These are phyloP conservation scores for Penicilliopsis zonata DNA, from an alignment of 495 filamentous ascomycete species.

Conservation along the genomic window DNA sequence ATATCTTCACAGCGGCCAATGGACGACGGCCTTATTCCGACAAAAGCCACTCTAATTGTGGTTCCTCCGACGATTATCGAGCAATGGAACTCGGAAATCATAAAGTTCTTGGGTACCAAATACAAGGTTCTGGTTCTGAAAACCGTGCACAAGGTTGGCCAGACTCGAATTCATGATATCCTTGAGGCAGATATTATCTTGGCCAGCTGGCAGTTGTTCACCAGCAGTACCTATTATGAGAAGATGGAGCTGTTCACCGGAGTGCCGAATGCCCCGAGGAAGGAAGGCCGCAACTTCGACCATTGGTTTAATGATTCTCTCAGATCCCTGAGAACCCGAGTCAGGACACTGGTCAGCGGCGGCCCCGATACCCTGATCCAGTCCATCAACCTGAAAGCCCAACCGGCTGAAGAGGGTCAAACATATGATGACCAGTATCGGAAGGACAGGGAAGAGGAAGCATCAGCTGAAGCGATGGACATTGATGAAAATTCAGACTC, in stretches of 20 bases:
- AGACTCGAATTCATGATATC: slow-evolving; percentile 25
- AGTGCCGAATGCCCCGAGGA: slow-evolving; percentile 25
- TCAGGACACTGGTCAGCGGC: slow-evolving; percentile 18
- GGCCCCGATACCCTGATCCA: slow-evolving; percentile 16
- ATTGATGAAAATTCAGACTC: slow-evolving; percentile 6
- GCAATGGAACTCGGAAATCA: slow-evolving; percentile 57
- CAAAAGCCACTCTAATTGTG: slow-evolving; percentile 59
- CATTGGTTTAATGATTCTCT: slow-evolving; percentile 41
- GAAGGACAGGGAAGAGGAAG: slow-evolving; percentile 1
- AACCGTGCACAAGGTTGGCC: slow-evolving; percentile 15
- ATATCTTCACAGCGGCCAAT: slow-evolving; percentile 1
- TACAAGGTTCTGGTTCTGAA: slow-evolving; percentile 33
- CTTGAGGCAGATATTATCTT: slow-evolving; percentile 45
- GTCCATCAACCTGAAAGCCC: slow-evolving; percentile 15
- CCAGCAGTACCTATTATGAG: slow-evolving; percentile 31
- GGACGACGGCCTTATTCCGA: slow-evolving; percentile 26
- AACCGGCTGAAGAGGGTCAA: slow-evolving; percentile 7
- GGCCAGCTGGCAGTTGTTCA: slow-evolving; percentile 35
- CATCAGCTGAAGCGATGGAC: slow-evolving; percentile 7
- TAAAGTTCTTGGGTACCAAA: slow-evolving; percentile 38
- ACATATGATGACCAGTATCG: slow-evolving; percentile 2
- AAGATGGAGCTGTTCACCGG: slow-evolving; percentile 40
- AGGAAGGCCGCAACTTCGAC: slow-evolving; percentile 33
- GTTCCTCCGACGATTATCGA: slow-evolving; percentile 47
- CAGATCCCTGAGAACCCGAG: slow-evolving; percentile 24